phyloP scores from a whole-genome alignment of 2,329 filamentous ascomycete genomes.

The Chrysoporthe cubensis region DNA sequence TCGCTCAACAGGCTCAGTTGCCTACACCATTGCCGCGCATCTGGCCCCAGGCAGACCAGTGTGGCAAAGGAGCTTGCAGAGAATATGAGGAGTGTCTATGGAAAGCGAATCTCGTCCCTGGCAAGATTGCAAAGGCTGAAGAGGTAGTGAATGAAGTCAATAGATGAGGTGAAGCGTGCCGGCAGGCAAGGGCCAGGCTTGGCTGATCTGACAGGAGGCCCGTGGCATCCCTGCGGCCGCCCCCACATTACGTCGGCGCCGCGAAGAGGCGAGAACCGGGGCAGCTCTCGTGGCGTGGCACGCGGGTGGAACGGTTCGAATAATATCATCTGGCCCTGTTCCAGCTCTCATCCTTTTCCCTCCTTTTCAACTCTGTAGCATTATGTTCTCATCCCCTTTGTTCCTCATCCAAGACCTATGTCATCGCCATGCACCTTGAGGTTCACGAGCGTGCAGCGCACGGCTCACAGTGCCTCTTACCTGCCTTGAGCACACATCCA shows the following conservation, averaged over 20 bases:
- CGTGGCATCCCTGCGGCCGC: background rate
- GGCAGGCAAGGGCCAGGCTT: slow-evolving; percentile 1
- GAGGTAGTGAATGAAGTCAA: background rate
- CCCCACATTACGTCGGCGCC: slow-evolving; percentile 11
- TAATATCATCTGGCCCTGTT: slow-evolving; percentile 17
- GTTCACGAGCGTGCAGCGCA: background rate
- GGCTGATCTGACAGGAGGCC: background rate
- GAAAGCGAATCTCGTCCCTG: background rate
- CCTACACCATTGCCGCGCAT: background rate
- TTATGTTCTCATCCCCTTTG: background rate
- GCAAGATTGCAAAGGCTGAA: background rate
- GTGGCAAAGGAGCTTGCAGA: background rate
- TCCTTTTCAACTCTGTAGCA: background rate
- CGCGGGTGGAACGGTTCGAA: slow-evolving; percentile 11
- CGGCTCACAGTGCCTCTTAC: background rate
- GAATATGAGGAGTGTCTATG: background rate
- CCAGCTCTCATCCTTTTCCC: slow-evolving; percentile 5
- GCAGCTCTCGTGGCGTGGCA: slow-evolving; percentile 8
- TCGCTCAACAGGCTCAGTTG: background rate
- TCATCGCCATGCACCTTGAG: background rate
- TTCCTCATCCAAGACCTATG: background rate
- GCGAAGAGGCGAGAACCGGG: slow-evolving; percentile 7
- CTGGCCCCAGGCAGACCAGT: background rate
- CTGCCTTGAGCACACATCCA: background rate
- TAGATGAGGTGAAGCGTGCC: background rate